phyloP scores from a whole-genome alignment of 2,329 filamentous ascomycete genomes.

The Paecilomyces sp. region DNA sequence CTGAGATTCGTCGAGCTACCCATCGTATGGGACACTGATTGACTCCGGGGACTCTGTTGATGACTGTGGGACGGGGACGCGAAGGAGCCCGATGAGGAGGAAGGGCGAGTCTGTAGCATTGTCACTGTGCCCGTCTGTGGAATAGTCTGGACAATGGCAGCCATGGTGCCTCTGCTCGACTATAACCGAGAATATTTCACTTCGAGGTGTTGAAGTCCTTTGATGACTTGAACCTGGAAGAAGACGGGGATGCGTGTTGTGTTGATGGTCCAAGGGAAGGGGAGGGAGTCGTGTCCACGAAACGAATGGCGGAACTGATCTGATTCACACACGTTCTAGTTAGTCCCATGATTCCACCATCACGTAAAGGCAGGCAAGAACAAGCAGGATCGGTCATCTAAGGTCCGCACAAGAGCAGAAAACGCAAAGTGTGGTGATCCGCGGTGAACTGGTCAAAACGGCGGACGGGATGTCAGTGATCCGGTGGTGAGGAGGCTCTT shows the following conservation, averaged over 20 bases:
- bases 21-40: conserved; percentile 32
- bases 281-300: conserved; percentile 1
- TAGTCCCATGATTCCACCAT: not conserved
- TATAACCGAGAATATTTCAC: conserved; percentile 11
- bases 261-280: not conserved
- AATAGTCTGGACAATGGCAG: conserved; percentile 75
- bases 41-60: conserved; percentile 32
- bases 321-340: not conserved
- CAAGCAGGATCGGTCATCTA: not conserved
- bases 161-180: conserved; percentile 54
- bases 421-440: not conserved
- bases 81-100: conserved; percentile 57
- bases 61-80: conserved; percentile 22
- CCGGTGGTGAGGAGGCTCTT: not conserved
- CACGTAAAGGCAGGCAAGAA: not conserved
- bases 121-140: conserved; percentile 65
- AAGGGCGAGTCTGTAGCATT: conserved; percentile 68
- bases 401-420: not conserved
- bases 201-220: conserved; percentile 1
- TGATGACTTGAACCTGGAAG: conserved; percentile 7
- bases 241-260: conserved; percentile 4
- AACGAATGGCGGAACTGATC: conserved; percentile 1
- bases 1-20: conserved; percentile 38
- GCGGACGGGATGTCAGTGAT: conserved; percentile 3
- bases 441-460: conserved; percentile 2